Conservation (phyloP, 2,329 filamentous ascomycete species). For the Epichloe scottii region DNA sequence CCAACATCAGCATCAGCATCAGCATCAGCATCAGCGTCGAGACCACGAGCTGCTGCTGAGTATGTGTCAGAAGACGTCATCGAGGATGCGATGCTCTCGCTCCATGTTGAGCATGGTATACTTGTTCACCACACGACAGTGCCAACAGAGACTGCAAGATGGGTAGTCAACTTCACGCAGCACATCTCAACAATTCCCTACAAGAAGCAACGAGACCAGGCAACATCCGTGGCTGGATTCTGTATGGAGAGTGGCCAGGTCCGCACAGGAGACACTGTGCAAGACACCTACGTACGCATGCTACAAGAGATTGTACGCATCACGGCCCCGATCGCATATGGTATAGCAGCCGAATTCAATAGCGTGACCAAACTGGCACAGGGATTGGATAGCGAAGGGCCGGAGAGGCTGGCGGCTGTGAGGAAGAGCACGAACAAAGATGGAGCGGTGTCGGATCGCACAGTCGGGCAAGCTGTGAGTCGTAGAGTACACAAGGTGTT, state of each 20-base stretch:
- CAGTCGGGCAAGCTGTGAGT: conserved; percentile 46
- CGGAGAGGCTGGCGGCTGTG: conserved; percentile 48
- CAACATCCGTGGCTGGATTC: conserved; percentile 47
- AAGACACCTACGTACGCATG: conserved; percentile 63
- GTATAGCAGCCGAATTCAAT: conserved; percentile 49
- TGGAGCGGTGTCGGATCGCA: conserved; percentile 40
- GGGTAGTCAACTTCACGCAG: conserved; percentile 63
- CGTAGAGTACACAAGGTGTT: conserved; percentile 48
- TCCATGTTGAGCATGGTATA: conserved; percentile 55
- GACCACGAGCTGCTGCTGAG: conserved; percentile 22
- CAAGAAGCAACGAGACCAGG: conserved; percentile 38
- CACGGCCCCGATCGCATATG: conserved; percentile 59
- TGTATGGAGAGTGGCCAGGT: conserved; percentile 74
- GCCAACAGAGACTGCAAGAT: conserved; percentile 53
- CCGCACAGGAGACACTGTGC: conserved; percentile 49
- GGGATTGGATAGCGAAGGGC: conserved; percentile 46
- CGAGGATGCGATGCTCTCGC: conserved; percentile 56
- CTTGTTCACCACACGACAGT: conserved; percentile 57
- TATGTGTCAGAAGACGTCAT: conserved; percentile 55
- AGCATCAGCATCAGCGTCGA: conserved; percentile 18
- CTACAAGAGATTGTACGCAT: conserved; percentile 62
- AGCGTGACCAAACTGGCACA: conserved; percentile 44
- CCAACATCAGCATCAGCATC: conserved; percentile 10
- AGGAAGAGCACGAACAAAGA: conserved; percentile 44
- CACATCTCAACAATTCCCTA: conserved; percentile 69